Evolutionary conservation across 495 filamentous ascomycete genomes (phyloP), one percentile per base, ranked within the genome.

Genomic region (Glutinoglossum americanum): DNA sequence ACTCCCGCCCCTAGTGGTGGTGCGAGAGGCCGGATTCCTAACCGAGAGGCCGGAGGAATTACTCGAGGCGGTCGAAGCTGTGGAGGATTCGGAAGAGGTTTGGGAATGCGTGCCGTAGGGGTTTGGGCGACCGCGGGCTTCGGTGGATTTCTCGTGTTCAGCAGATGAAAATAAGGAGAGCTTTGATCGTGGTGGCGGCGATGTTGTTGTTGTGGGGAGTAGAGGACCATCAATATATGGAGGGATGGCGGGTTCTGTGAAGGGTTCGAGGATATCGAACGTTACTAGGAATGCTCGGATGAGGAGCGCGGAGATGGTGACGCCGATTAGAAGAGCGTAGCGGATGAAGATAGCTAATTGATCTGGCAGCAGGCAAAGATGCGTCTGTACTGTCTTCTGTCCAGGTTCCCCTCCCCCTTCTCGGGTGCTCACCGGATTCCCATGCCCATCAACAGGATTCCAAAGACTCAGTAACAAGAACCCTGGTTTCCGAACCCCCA

Each of bases 401-500:
- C 41, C 41, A 28, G 49, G 11, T 5, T 63, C 59, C 25, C 62
- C 61, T n/a, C 61, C 62, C 15, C 64, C 53, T 3, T 39, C 55
- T 17, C 48, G 37, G 1, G 68, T 68, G 6, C 70, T 65, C 0
- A 83, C 62, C 0, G 80, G 69, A 26, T 77, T 75, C 39, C 86
- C 85, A 11, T 72, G 59, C 0, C 68, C 73, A 62, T 85, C 81
- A 59, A 94, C 73, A 0, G 90, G 92, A 63, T 97, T 97, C 80
- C 87, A 95, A 51, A 97, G 72, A 64, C 86, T 94, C 7, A 90
- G 76, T 64, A 96, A 77, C 27, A 90, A 67, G 65, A 99, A 90
- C 10, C 89, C 93, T 0, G 93, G 93, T 28, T 77, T 80, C 0
- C 84, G 76, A 25, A 99, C 85, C n/a, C 93, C 90, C 92, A 97